phyloP scores from a whole-genome alignment of 768 basidiomycete species.

The Lactarius trivialis region DNA sequence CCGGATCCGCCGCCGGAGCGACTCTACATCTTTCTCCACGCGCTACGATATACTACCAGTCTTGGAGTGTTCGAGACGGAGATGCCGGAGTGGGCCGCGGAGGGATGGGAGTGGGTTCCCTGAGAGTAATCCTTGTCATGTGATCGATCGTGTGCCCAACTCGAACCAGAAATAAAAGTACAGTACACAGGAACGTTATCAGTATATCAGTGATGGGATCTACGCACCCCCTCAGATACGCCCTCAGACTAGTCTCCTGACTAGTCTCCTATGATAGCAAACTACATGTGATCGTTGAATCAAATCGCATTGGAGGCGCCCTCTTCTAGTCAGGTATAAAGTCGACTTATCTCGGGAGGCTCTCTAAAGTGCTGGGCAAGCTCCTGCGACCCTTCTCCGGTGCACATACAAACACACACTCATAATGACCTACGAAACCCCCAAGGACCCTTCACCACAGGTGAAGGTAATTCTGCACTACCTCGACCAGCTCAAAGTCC shows the following conservation, averaged over 20 bases:
- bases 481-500: constrained; percentile 1
- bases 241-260: no score
- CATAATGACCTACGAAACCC: background rate
- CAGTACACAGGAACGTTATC: no score
- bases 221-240: no score
- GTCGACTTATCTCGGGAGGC: background rate
- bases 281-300: no score
- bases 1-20: constrained; percentile 91
- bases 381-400: background rate
- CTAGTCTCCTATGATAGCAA: no score
- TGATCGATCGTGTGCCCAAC: no score
- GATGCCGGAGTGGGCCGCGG: constrained; percentile 83
- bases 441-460: background rate
- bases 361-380: background rate
- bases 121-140: no score
- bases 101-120: constrained; percentile 56
- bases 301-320: no score
- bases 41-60: constrained; percentile 74
- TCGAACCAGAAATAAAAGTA: no score
- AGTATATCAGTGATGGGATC: no score
- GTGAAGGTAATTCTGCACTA: constrained; percentile 5
- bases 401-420: background rate
- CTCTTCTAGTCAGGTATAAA: constrained; percentile 2
- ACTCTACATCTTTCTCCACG: constrained; percentile 94
- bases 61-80: constrained; percentile 80